Evolutionary conservation across 805 yeast genomes (phyloP), one percentile per base, ranked within the genome.

Genomic region (Pichia occidentalis): DNA sequence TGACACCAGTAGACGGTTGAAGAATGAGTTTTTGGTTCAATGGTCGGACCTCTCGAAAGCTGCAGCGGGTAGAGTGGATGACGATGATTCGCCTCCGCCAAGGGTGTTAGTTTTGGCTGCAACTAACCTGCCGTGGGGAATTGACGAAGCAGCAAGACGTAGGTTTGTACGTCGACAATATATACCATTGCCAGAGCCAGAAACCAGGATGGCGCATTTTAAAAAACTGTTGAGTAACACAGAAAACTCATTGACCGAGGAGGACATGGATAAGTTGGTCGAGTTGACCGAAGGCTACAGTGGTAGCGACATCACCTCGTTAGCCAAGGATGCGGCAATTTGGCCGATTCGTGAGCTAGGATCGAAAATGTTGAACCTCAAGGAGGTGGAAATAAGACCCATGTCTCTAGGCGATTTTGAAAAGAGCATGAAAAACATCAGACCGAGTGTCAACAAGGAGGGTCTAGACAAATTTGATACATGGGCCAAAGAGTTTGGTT

Each of bases 271-370:
- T 8, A 64, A 65, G 29, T 64, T 90, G 18, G 69, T 84, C 13
- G 64, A 65, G 9, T 56, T 83, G 49, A 87, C 97, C 0, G 61
- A 57, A 7, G 54, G 57, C 4, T 86, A 79, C 59, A 84, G 95
- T n/a, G 96, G 96, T 2, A 80, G 92, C 47, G 98, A 90, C 60
- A 72, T 90, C 29, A 87, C 97, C 0, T 88, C 95, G 1, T 61
- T 90, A 43, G 95, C 97, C 2, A 92, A 88, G 59, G 97, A 90
- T 57, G 94, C 96, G 3, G 97, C 98, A 1, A 88, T 90, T 97
- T 96, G 96, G 1, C 97, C 98, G 2, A 65, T 92, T 25, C 70
- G 98, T 46, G 81, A 86, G 28, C 63, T 90, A 18, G 97, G 97
- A 2, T 97, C 90, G 42, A 77, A 80, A 32, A 70, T 90, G 39